phyloP scores from a whole-genome alignment of 2,329 filamentous ascomycete genomes.

The Pseudogymnoascus sp. region DNA sequence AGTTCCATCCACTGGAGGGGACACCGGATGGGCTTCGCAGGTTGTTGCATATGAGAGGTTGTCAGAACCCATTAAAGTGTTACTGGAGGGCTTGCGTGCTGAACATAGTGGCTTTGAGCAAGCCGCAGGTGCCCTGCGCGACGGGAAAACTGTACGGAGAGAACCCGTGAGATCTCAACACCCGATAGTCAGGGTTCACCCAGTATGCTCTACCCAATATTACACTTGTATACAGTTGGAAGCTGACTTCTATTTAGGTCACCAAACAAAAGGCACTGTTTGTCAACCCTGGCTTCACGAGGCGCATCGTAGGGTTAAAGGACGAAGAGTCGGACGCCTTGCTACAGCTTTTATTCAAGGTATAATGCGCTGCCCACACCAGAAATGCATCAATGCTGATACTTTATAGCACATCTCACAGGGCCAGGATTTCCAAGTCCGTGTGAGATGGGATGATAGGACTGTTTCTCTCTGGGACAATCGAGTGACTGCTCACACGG shows the following conservation, averaged over 20 bases:
- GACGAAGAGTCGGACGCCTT: conserved; percentile 74
- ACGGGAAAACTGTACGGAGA: conserved; percentile 62
- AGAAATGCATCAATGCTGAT: conserved; percentile 35
- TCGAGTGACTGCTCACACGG: conserved; percentile 40
- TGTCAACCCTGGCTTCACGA: conserved; percentile 72
- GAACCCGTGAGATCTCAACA: conserved; percentile 67
- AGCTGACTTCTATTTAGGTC: conserved; percentile 24
- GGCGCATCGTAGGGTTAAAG: conserved; percentile 71
- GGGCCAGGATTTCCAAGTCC: conserved; percentile 62
- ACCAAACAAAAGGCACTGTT: conserved; percentile 76
- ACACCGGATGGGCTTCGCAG: conserved; percentile 72
- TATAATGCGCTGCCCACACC: not conserved
- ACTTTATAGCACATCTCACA: conserved; percentile 64
- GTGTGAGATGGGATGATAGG: conserved; percentile 66
- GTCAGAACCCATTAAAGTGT: conserved; percentile 66
- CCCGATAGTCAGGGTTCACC: conserved; percentile 70
- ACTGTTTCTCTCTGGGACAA: conserved; percentile 81
- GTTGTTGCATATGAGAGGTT: conserved; percentile 72
- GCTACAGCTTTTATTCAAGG: conserved; percentile 62
- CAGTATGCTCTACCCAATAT: conserved; percentile 43
- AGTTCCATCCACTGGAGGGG: conserved; percentile 66
- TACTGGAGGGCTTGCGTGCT: conserved; percentile 69
- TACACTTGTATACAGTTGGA: not conserved
- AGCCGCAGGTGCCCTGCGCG: conserved; percentile 54
- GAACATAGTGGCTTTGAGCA: conserved; percentile 76